phyloP scores from a whole-genome alignment of 2,329 filamentous ascomycete species.

The Epichloe gansuensis region DNA sequence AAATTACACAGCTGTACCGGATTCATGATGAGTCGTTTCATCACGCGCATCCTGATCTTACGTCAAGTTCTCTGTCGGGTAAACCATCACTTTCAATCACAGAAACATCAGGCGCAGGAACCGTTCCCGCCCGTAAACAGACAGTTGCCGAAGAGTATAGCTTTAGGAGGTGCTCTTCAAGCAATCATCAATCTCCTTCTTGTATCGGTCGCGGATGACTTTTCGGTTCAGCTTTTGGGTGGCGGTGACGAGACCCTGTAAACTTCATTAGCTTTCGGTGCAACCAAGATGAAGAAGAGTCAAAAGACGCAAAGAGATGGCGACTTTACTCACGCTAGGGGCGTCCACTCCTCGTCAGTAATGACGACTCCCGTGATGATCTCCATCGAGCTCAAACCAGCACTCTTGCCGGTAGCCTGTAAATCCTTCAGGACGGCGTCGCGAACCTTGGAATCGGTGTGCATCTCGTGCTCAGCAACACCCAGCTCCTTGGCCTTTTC shows the following conservation, averaged over 20 bases:
- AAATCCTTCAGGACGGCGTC: constrained; percentile 54
- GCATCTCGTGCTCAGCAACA: constrained; percentile 55
- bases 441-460: constrained; percentile 54
- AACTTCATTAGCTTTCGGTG: constrained; percentile 1
- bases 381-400: constrained; percentile 59
- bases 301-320: not conserved
- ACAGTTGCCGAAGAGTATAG: not conserved
- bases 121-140: not conserved
- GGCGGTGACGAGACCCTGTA: constrained; percentile 47
- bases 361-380: constrained; percentile 65
- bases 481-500: constrained; percentile 48
- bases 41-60: not conserved
- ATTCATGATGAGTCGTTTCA: not conserved
- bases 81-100: not conserved
- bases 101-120: not conserved
- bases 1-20: not conserved
- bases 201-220: constrained; percentile 36
- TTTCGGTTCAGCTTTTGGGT: constrained; percentile 49
- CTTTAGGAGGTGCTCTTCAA: constrained; percentile 16
- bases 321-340: constrained; percentile 52
- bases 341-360: constrained; percentile 81
- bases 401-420: constrained; percentile 49
- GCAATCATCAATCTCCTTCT: constrained; percentile 35
- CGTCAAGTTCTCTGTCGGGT: not conserved
- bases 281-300: too few relatives aligned